Conservation (phyloP, 176 grass and related monocot species). For the Musa beccarii region DNA sequence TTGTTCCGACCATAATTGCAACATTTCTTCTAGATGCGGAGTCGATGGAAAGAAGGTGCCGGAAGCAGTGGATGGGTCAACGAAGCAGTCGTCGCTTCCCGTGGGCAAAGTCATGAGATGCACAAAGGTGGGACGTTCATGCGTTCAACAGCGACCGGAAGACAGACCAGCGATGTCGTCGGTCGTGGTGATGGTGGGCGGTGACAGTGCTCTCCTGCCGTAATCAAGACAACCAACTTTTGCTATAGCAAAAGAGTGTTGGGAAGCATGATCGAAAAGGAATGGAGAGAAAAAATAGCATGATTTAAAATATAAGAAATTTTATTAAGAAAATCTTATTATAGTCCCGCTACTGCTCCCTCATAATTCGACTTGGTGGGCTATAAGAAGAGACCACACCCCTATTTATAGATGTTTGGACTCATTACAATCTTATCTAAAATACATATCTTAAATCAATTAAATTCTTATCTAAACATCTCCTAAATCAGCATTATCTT, state of each 20-base stretch:
- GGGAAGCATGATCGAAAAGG: too few relatives aligned
- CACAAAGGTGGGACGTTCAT: not conserved
- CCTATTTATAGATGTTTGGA: too few relatives aligned
- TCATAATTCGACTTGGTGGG: too few relatives aligned
- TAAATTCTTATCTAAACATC: too few relatives aligned
- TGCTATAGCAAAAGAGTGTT: not conserved
- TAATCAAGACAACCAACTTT: not conserved
- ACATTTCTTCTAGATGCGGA: not conserved
- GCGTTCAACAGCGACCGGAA: not conserved
- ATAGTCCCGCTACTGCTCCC: too few relatives aligned
- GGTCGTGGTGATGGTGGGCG: not conserved
- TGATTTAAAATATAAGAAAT: too few relatives aligned
- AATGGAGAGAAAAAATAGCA: too few relatives aligned
- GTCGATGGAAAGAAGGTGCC: not conserved
- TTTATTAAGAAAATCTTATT: too few relatives aligned
- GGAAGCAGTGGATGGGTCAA: not conserved
- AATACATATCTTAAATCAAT: too few relatives aligned
- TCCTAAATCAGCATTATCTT: too few relatives aligned
- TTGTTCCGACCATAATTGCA: not conserved
- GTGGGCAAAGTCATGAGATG: not conserved
- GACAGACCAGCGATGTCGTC: not conserved
- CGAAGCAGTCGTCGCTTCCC: not conserved
- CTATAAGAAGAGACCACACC: too few relatives aligned
- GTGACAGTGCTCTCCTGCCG: not conserved
- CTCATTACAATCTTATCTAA: too few relatives aligned